Evolutionary conservation across 495 filamentous ascomycete species (phyloP).

Genomic region (Pseudotulostoma volvatum): DNA sequence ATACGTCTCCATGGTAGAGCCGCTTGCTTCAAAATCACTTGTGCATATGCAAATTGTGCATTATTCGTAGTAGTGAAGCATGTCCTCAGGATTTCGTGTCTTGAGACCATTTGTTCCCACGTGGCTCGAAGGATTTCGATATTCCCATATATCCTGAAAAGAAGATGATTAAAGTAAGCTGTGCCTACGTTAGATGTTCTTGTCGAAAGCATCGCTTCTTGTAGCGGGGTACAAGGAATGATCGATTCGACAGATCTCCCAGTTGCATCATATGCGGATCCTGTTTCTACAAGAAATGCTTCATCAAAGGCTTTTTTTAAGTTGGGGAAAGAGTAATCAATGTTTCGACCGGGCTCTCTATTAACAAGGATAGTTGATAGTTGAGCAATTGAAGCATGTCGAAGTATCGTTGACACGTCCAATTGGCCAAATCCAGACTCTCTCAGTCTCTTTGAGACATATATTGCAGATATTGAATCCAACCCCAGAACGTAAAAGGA

Average conservation of each 20-base stretch:
- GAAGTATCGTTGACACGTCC: constrained; percentile 46
- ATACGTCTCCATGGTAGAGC: constrained; percentile 11
- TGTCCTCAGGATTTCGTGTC: constrained; percentile 50
- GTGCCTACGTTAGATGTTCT: constrained; percentile 17
- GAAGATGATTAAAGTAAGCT: constrained; percentile 40
- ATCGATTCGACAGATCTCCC: constrained; percentile 32
- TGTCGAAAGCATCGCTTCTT: constrained; percentile 64
- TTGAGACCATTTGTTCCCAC: constrained; percentile 33
- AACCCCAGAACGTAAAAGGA: constrained; percentile 52
- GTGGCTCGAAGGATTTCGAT: constrained; percentile 20
- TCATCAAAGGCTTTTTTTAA: neutral
- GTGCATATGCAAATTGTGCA: constrained; percentile 34
- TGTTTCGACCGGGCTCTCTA: neutral
- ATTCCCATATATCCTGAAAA: constrained; percentile 30
- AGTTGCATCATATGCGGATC: constrained; percentile 4
- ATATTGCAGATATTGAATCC: constrained; percentile 69
- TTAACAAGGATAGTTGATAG: constrained; percentile 27
- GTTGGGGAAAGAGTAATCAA: too few relatives aligned
- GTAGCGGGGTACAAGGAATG: constrained; percentile 64
- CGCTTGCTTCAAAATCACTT: constrained; percentile 33
- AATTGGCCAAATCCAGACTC: constrained; percentile 24
- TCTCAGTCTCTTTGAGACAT: constrained; percentile 37
- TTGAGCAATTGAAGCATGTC: constrained; percentile 39
- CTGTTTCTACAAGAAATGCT: neutral
- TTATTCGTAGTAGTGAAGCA: constrained; percentile 40